Conservation (phyloP, 805 yeast species). For the Gaillardinia entomophila region DNA sequence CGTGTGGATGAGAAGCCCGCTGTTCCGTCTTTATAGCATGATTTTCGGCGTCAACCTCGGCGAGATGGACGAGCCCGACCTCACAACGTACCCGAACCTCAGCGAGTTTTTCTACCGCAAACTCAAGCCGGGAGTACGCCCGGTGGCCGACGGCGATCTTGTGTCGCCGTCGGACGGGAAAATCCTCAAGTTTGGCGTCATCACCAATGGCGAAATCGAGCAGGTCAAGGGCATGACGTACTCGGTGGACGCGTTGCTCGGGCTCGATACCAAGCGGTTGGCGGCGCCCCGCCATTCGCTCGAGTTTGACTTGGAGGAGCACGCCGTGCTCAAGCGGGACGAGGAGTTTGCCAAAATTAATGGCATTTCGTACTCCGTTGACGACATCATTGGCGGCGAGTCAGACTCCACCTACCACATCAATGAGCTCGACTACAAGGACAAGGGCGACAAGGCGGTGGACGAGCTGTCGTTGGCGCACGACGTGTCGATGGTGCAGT, state of each 20-base stretch:
- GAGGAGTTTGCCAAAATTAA: slow-evolving; percentile 73
- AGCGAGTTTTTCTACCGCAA: slow-evolving; percentile 89
- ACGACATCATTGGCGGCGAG: slow-evolving; percentile 60
- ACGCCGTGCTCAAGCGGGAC: slow-evolving; percentile 45
- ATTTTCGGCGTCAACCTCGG: slow-evolving; percentile 84
- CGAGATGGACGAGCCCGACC: slow-evolving; percentile 82
- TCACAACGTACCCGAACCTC: slow-evolving; percentile 68
- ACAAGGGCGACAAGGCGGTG: slow-evolving; percentile 64
- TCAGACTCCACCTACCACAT: slow-evolving; percentile 37
- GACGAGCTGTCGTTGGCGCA: slow-evolving; percentile 26
- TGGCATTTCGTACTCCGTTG: slow-evolving; percentile 66
- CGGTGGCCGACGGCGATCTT: slow-evolving; percentile 58
- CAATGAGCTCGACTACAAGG: slow-evolving; percentile 45
- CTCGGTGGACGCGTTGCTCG: slow-evolving; percentile 81
- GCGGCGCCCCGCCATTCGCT: slow-evolving; percentile 54
- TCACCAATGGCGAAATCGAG: slow-evolving; percentile 81
- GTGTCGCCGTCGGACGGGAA: slow-evolving; percentile 94
- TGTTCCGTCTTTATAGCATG: slow-evolving; percentile 70
- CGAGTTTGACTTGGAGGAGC: slow-evolving; percentile 40
- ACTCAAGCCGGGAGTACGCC: slow-evolving; percentile 72
- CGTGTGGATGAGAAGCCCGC: slow-evolving; percentile 78
- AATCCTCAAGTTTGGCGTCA: slow-evolving; percentile 76
- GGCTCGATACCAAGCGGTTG: slow-evolving; percentile 42
- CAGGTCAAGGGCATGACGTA: slow-evolving; percentile 97
- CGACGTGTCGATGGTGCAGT: slow-evolving; percentile 36